phyloP scores from a whole-genome alignment of 306 rosid genomes.

The Pterocarpus santalinus region DNA sequence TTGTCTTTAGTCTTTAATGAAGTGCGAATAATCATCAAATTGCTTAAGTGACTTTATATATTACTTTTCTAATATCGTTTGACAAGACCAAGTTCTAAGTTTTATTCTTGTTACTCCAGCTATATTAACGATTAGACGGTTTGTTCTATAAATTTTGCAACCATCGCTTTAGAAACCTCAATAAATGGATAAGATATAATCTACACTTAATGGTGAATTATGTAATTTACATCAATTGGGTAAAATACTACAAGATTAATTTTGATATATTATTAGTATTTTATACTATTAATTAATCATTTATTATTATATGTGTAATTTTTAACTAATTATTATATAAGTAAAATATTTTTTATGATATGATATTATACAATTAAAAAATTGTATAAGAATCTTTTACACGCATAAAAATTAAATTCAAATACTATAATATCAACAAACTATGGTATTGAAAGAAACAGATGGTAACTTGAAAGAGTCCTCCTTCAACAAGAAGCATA shows the following conservation, averaged over 20 bases:
- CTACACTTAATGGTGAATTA: background rate
- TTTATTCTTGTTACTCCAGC: background rate
- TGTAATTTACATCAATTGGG: background rate
- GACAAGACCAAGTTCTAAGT: background rate
- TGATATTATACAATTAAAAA: too few relatives aligned
- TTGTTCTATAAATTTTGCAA: background rate
- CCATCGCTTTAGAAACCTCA: background rate
- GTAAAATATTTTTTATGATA: too few relatives aligned
- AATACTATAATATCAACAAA: background rate
- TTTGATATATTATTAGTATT: too few relatives aligned
- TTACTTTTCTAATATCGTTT: background rate
- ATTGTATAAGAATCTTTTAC: too few relatives aligned
- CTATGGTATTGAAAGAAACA: background rate
- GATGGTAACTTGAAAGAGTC: background rate
- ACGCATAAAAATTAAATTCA: too few relatives aligned
- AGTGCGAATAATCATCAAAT: background rate
- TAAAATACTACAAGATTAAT: background rate
- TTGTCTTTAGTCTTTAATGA: background rate
- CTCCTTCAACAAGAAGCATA: background rate
- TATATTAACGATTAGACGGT: background rate
- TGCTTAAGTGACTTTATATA: background rate
- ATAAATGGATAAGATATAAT: constrained; percentile 9
- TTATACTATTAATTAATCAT: too few relatives aligned
- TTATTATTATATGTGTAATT: too few relatives aligned
- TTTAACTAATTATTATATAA: too few relatives aligned